Evolutionary conservation across 1,284 basidiomycete species (phyloP).

Genomic region (Ceratorhiza oryzae-sativae): DNA sequence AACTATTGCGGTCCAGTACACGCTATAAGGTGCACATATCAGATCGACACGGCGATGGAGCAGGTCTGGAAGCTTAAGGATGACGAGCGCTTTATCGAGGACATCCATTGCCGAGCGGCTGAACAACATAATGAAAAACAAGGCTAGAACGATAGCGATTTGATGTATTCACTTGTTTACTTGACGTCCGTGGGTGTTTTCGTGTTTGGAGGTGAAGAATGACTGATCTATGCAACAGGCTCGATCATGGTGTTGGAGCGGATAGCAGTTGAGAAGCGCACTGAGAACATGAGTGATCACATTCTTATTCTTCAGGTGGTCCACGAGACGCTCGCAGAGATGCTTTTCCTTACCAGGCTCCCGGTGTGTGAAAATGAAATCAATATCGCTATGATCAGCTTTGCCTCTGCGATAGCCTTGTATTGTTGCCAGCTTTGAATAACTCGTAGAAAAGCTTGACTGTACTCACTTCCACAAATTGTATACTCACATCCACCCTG

Average conservation of each 20-base stretch:
- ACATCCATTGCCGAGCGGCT: constrained; percentile 55
- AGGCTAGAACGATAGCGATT: background rate
- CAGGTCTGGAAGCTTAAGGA: constrained; percentile 60
- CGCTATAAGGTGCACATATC: constrained; percentile 69
- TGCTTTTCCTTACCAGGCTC: constrained; percentile 58
- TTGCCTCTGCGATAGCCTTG: constrained; percentile 79
- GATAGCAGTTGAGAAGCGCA: background rate
- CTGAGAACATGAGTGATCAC: constrained; percentile 42
- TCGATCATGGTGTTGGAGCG: background rate
- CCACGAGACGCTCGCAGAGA: constrained; percentile 61
- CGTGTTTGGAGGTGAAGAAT: constrained; percentile 34
- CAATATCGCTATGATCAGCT: constrained; percentile 72
- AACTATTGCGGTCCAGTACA: constrained; percentile 79
- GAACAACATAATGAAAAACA: constrained; percentile 6
- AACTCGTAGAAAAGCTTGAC: constrained; percentile 22
- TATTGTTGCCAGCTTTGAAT: background rate
- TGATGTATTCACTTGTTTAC: background rate
- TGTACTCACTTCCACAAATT: constrained; percentile 71
- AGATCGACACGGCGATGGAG: constrained; percentile 72
- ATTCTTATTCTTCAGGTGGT: constrained; percentile 63
- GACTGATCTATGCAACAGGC: constrained; percentile 21
- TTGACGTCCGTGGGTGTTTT: constrained; percentile 22
- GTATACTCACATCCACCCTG: constrained; percentile 67
- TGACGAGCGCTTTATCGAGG: constrained; percentile 73
- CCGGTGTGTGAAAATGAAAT: constrained; percentile 77